A percentile compares a stretch with the other conserved stretches of the same genome.
These are phyloP conservation scores for Solanum gracilifrons DNA, from an alignment of 257 asterid species.

Conservation along the genomic window DNA sequence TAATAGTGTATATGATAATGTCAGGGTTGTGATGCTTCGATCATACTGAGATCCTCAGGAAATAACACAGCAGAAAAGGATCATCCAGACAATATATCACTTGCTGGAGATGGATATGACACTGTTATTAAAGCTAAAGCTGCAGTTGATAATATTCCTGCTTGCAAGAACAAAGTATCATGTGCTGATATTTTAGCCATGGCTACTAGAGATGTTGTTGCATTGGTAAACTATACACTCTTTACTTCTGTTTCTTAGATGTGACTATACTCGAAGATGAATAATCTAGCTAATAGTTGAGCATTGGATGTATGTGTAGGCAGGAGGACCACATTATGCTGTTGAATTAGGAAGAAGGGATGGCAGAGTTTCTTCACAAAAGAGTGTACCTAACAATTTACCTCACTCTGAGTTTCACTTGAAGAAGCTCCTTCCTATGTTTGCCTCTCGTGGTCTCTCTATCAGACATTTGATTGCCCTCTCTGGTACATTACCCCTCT, in stretches of 20 bases:
- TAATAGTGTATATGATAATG: neutral
- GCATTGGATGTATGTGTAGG: slow-evolving; percentile 18
- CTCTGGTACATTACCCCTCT: slow-evolving; percentile 27
- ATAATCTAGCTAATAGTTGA: neutral
- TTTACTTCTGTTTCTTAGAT: neutral
- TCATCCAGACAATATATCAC: slow-evolving; percentile 75
- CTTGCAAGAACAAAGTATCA: slow-evolving; percentile 64
- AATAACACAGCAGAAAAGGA: slow-evolving; percentile 63
- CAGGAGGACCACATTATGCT: slow-evolving; percentile 54
- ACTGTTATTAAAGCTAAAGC: slow-evolving; percentile 63
- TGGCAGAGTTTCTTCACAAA: slow-evolving; percentile 44
- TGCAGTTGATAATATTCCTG: slow-evolving; percentile 56
- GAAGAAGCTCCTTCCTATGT: slow-evolving; percentile 36
- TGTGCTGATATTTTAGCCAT: slow-evolving; percentile 81
- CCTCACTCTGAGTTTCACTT: slow-evolving; percentile 43
- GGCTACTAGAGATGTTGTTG: slow-evolving; percentile 71
- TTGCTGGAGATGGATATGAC: slow-evolving; percentile 89
- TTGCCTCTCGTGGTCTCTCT: slow-evolving; percentile 34
- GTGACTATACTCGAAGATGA: neutral
- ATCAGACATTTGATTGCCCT: slow-evolving; percentile 61
- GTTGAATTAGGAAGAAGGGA: slow-evolving; percentile 82
- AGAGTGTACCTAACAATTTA: slow-evolving; percentile 47
- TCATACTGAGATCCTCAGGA: slow-evolving; percentile 31
- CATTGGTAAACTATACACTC: slow-evolving; percentile 30
- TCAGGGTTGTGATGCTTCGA: slow-evolving; percentile 86